These are phyloP conservation scores for Brassica napus DNA, from an alignment of 345 rosid species.

Conservation along the genomic window Da-Ae NC_063445.1:50796001-50796500, in stretches of 20 bases:
- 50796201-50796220: constrained; percentile 44
- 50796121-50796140: constrained; percentile 38
- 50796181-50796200: constrained; percentile 55
- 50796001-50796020: constrained; percentile 61
- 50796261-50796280: constrained; percentile 27
- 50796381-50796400: constrained; percentile 64
- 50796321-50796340: constrained; percentile 41
- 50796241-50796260: constrained; percentile 41
- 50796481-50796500: constrained; percentile 55
- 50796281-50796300: constrained; percentile 51
- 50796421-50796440: constrained; percentile 38
- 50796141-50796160: constrained; percentile 72
- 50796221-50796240: constrained; percentile 40
- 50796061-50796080: constrained; percentile 39
- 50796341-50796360: constrained; percentile 38
- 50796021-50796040: constrained; percentile 53
- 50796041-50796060: constrained; percentile 52
- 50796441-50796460: constrained; percentile 46
- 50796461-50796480: constrained; percentile 60
- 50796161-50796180: constrained; percentile 83
- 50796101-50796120: constrained; percentile 37
- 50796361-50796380: constrained; percentile 47
- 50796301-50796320: constrained; percentile 73
- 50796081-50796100: constrained; percentile 44
- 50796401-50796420: constrained; percentile 36